Conservation (phyloP, 176 grass and related monocot species). For the Carex pumila region DNA sequence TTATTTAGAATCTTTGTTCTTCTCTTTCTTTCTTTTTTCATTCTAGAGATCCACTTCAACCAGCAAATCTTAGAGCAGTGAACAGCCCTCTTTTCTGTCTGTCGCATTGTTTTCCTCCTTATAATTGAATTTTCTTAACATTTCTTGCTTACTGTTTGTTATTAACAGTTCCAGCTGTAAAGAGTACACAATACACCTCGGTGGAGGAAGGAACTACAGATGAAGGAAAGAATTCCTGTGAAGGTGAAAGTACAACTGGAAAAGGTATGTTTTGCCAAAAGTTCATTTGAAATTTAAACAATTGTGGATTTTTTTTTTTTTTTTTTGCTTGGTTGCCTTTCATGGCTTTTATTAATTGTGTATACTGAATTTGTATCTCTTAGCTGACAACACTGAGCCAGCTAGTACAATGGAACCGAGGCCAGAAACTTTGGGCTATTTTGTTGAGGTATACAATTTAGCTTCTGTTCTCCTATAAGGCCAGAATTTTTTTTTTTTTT, state of each 20-base stretch:
- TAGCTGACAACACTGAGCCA: background rate
- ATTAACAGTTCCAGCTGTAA: background rate
- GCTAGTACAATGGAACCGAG: background rate
- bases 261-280: background rate
- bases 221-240: background rate
- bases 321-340: background rate
- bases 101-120: background rate
- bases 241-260: background rate
- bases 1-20: background rate
- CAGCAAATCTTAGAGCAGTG: background rate
- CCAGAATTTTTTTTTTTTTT: background rate
- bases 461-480: background rate
- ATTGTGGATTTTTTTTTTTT: background rate
- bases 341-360: background rate
- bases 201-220: background rate
- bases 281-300: background rate
- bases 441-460: background rate
- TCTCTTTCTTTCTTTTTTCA: background rate
- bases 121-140: background rate
- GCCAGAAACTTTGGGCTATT: background rate
- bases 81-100: background rate
- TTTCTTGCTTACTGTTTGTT: conserved; percentile 6
- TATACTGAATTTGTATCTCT: background rate
- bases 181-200: background rate
- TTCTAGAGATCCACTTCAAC: background rate